A percentile compares a stretch with the other conserved stretches of the same genome.
Conservation (phyloP, 495 filamentous ascomycete genomes). For the Penicillium argentinense region DNA sequence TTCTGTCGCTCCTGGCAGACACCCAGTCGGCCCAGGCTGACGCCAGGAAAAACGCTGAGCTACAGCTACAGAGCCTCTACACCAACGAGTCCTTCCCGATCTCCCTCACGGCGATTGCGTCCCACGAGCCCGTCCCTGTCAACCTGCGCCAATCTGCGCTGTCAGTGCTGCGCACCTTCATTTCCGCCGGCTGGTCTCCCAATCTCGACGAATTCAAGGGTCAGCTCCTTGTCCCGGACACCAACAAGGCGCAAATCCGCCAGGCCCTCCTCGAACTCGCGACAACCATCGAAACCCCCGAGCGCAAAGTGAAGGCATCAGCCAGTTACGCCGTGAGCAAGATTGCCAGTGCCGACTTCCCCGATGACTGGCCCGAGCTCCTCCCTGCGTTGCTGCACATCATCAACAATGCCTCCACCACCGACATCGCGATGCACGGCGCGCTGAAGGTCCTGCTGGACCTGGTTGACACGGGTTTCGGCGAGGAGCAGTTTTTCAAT, state of each 20-base stretch:
- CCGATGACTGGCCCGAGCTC: constrained; percentile 86
- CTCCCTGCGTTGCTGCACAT: constrained; percentile 76
- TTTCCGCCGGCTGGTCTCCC: constrained; percentile 75
- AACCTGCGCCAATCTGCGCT: constrained; percentile 82
- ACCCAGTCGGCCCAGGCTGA: constrained; percentile 70
- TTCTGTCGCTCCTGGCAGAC: constrained; percentile 74
- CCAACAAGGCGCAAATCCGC: constrained; percentile 71
- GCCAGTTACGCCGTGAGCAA: constrained; percentile 94
- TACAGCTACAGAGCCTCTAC: constrained; percentile 66
- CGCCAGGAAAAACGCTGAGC: constrained; percentile 76
- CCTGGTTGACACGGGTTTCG: constrained; percentile 88
- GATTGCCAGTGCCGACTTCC: constrained; percentile 90
- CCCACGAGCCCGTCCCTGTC: constrained; percentile 65
- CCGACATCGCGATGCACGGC: constrained; percentile 78
- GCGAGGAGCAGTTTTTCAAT: constrained; percentile 89
- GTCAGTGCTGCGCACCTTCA: constrained; percentile 74
- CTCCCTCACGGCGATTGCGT: constrained; percentile 74
- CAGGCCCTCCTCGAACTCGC: constrained; percentile 70
- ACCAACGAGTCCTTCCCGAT: constrained; percentile 69
- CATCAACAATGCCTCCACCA: constrained; percentile 63
- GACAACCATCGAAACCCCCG: constrained; percentile 64
- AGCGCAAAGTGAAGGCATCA: constrained; percentile 80
- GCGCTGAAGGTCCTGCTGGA: constrained; percentile 84
- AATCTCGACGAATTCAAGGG: constrained; percentile 68
- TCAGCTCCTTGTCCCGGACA: constrained; percentile 57